Evolutionary conservation across 139 green algal species (phyloP).

Genomic region (Coelastrella sp.): DNA sequence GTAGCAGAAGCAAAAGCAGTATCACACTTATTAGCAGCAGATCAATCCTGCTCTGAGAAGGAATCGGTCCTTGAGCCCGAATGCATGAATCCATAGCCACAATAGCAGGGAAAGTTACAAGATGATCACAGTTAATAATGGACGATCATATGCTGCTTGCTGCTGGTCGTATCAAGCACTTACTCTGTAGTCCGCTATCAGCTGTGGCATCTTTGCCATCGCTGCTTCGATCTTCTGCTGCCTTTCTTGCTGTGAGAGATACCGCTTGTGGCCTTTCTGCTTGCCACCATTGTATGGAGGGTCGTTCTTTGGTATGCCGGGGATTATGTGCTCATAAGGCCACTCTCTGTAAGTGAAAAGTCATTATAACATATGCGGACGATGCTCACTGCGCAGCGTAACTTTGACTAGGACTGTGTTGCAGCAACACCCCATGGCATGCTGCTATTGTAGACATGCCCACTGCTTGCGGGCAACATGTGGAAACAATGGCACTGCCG

Average conservation of each 20-base stretch:
- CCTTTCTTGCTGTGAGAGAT: constrained; percentile 15
- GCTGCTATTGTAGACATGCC: background rate
- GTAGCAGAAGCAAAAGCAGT: background rate
- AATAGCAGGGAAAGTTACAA: background rate
- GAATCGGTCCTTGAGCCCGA: no score
- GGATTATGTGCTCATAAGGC: constrained; percentile 63
- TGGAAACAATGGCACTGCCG: background rate
- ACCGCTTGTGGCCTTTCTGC: constrained; percentile 47
- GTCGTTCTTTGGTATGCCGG: constrained; percentile 49
- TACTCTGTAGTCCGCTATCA: constrained; percentile 60
- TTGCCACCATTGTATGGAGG: constrained; percentile 43
- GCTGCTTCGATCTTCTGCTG: constrained; percentile 51
- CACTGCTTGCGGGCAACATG: background rate
- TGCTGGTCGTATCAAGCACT: background rate
- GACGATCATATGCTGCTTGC: background rate
- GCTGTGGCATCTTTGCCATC: constrained; percentile 59
- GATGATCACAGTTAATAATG: background rate
- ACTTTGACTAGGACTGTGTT: background rate
- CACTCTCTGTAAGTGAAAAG: constrained; percentile 41
- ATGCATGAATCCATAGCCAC: background rate
- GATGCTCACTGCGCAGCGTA: background rate
- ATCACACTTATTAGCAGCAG: background rate
- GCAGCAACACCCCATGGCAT: background rate
- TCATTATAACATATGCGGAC: background rate
- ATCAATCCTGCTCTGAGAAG: background rate